Evolutionary conservation across 371 early-diverging fungal genomes (phyloP).

Genomic region (Basidiobolus meristosporus): DNA sequence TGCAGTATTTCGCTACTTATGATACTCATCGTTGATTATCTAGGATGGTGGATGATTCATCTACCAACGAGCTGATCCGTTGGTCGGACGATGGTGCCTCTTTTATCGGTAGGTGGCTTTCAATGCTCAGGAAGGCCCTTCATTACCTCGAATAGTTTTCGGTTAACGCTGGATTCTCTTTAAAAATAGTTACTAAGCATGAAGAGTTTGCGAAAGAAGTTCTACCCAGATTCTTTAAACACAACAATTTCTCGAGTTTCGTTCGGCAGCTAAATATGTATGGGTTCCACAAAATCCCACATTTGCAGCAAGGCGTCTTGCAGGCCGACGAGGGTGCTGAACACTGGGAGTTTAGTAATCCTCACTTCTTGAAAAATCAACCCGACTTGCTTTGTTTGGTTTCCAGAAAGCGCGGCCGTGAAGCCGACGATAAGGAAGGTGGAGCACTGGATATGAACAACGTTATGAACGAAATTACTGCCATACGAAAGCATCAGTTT

Average conservation of each 20-base stretch:
- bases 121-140: background rate
- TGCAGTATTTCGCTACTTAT: background rate
- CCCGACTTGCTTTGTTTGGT: constrained; percentile 32
- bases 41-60: constrained; percentile 43
- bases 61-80: constrained; percentile 42
- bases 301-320: constrained; percentile 56
- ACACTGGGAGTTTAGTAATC: constrained; percentile 36
- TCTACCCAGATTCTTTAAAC: constrained; percentile 78
- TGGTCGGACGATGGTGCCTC: constrained; percentile 64
- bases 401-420: constrained; percentile 24
- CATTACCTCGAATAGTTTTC: background rate
- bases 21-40: background rate
- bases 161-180: background rate
- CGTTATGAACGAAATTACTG: constrained; percentile 62
- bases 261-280: constrained; percentile 92
- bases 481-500: constrained; percentile 75
- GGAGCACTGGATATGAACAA: constrained; percentile 25
- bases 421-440: constrained; percentile 26
- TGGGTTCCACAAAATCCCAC: constrained; percentile 67
- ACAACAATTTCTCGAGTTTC: constrained; percentile 84
- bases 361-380: constrained; percentile 26
- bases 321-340: constrained; percentile 32
- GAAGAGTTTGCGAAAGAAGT: constrained; percentile 74
- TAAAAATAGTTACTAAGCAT: constrained; percentile 23
- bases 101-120: constrained; percentile 25